These are phyloP conservation scores for Penicillium bovifimosum DNA, from an alignment of 495 filamentous ascomycete species.

Conservation along the genomic window DNA sequence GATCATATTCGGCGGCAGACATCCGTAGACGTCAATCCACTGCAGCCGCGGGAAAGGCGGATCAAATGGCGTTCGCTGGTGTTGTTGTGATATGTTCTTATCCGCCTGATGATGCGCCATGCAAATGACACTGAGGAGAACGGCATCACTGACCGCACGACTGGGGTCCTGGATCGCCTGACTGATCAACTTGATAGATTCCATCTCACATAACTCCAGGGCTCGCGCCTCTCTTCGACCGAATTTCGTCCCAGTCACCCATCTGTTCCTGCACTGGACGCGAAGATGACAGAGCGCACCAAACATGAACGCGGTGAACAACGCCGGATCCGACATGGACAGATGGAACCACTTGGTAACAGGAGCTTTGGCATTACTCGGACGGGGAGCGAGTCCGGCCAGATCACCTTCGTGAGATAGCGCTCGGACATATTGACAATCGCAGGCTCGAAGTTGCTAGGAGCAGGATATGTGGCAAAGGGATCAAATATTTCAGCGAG, in stretches of 20 bases:
- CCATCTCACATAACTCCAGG: conserved; percentile 31
- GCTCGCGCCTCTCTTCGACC: conserved; percentile 23
- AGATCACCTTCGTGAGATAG: conserved; percentile 29
- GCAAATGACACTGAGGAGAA: conserved; percentile 38
- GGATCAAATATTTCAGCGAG: conserved; percentile 29
- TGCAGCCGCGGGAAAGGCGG: conserved; percentile 37
- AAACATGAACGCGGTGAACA: conserved; percentile 37
- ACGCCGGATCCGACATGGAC: conserved; percentile 30
- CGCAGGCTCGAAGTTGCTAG: conserved; percentile 18
- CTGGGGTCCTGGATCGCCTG: conserved; percentile 27
- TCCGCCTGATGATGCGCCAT: conserved; percentile 38
- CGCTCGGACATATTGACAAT: conserved; percentile 19
- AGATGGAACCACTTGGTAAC: conserved; percentile 31
- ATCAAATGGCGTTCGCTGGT: conserved; percentile 27
- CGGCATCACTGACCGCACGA: conserved; percentile 31
- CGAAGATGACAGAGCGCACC: conserved; percentile 38
- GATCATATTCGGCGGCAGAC: conserved; percentile 32
- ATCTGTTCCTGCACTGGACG: conserved; percentile 31
- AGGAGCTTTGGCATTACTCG: conserved; percentile 1
- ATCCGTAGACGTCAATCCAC: conserved; percentile 40
- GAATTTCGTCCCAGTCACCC: conserved; percentile 19
- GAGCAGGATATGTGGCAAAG: conserved; percentile 26
- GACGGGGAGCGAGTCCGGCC: conserved; percentile 32
- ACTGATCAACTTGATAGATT: conserved; percentile 36
- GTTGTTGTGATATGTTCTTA: conserved; percentile 4